A percentile compares a stretch with the other conserved stretches of the same genome.
These are phyloP conservation scores for Trichoderma atroviride DNA, from an alignment of 2,329 filamentous ascomycete genomes.

Conservation along the genomic window DNA sequence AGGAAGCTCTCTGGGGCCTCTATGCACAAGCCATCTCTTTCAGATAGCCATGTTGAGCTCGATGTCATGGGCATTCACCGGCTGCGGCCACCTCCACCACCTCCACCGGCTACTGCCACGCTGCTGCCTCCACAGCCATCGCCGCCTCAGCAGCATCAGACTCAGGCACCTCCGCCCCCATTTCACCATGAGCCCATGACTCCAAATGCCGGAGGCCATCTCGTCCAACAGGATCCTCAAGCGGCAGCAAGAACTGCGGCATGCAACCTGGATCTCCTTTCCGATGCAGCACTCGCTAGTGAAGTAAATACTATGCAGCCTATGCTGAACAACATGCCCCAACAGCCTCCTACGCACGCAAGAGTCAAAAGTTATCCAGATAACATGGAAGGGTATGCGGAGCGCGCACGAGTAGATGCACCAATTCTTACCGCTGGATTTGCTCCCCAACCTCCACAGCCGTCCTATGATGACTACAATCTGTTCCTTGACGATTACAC, in stretches of 20 bases:
- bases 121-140: slow-evolving; percentile 26
- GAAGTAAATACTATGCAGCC: slow-evolving; percentile 56
- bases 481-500: slow-evolving; percentile 62
- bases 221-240: slow-evolving; percentile 51
- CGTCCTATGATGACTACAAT: slow-evolving; percentile 59
- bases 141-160: slow-evolving; percentile 26
- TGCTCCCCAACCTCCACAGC: slow-evolving; percentile 36
- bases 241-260: slow-evolving; percentile 50
- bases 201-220: slow-evolving; percentile 41
- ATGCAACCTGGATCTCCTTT: slow-evolving; percentile 61
- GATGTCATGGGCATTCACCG: slow-evolving; percentile 50
- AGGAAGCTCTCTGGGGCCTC: slow-evolving; percentile 54
- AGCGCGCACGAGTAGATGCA: slow-evolving; percentile 52
- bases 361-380: slow-evolving; percentile 56
- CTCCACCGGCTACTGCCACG: slow-evolving; percentile 21
- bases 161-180: slow-evolving; percentile 31
- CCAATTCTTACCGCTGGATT: slow-evolving; percentile 46
- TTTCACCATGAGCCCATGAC: slow-evolving; percentile 48
- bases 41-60: slow-evolving; percentile 51
- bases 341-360: slow-evolving; percentile 44
- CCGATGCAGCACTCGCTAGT: slow-evolving; percentile 62
- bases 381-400: slow-evolving; percentile 48
- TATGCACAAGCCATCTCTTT: slow-evolving; percentile 50
- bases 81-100: slow-evolving; percentile 32
- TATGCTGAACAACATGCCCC: slow-evolving; percentile 51